Conservation (phyloP, 495 filamentous ascomycete species). For the Aspergillus biplanus region DNA sequence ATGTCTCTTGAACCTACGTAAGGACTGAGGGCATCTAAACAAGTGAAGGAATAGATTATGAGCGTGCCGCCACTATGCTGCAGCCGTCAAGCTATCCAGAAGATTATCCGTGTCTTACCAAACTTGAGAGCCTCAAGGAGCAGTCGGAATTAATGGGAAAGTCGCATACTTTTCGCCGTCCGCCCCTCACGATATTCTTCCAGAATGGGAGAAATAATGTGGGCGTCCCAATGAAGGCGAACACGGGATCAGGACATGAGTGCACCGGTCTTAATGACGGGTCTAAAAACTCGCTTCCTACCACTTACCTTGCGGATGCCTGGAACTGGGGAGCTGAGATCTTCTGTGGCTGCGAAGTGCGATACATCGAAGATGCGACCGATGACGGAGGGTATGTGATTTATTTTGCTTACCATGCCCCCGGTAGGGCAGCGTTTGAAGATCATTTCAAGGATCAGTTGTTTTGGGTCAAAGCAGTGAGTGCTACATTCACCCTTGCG, state of each 20-base stretch:
- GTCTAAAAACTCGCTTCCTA: conserved; percentile 65
- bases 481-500: conserved; percentile 49
- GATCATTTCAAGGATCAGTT: conserved; percentile 61
- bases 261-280: conserved; percentile 68
- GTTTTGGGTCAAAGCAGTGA: conserved; percentile 70
- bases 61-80: conserved; percentile 57
- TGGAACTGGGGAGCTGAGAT: conserved; percentile 78
- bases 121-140: conserved; percentile 58
- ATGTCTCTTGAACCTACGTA: not conserved
- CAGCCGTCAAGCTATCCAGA: conserved; percentile 62
- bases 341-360: conserved; percentile 72
- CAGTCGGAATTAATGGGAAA: conserved; percentile 56
- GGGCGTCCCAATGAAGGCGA: conserved; percentile 65
- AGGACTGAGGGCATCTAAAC: not conserved
- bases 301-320: conserved; percentile 71
- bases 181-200: conserved; percentile 66
- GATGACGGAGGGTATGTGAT: conserved; percentile 59
- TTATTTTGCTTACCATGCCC: conserved; percentile 68
- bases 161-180: conserved; percentile 56
- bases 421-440: conserved; percentile 59
- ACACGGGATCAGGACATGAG: conserved; percentile 62
- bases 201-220: conserved; percentile 59
- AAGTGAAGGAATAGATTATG: conserved; percentile 49
- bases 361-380: conserved; percentile 61
- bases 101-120: conserved; percentile 56